Conservation (phyloP, 2,329 filamentous ascomycete genomes). For the Trichophyton schoenleinii region DNA sequence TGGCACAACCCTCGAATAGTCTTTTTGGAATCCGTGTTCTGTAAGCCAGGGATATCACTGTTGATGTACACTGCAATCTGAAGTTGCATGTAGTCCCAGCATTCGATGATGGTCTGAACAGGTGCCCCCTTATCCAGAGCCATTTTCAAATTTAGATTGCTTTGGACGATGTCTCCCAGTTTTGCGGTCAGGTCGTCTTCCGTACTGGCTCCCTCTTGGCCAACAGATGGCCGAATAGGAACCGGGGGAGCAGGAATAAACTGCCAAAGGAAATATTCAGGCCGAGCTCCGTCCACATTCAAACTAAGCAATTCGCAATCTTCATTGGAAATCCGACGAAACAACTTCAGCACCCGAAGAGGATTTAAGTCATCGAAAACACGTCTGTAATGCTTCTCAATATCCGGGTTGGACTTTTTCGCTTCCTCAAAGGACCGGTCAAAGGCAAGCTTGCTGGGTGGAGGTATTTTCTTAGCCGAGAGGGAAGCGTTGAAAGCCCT, state of each 20-base stretch:
- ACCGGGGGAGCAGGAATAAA: constrained; percentile 88
- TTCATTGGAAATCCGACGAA: constrained; percentile 69
- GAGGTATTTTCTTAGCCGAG: constrained; percentile 69
- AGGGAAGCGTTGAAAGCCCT: constrained; percentile 78
- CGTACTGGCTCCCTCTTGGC: constrained; percentile 82
- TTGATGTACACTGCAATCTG: constrained; percentile 98
- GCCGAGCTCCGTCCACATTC: constrained; percentile 71
- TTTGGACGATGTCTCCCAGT: constrained; percentile 89
- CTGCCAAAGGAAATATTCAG: constrained; percentile 97
- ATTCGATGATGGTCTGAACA: constrained; percentile 85
- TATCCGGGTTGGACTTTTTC: constrained; percentile 61
- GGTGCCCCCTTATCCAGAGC: constrained; percentile 72
- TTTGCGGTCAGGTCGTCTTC: constrained; percentile 96
- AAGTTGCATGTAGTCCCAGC: constrained; percentile 93
- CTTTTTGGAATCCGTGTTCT: constrained; percentile 76
- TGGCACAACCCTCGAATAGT: constrained; percentile 89
- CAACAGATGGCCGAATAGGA: constrained; percentile 85
- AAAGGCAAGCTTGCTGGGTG: constrained; percentile 69
- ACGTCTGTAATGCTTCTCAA: constrained; percentile 83
- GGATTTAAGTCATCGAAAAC: constrained; percentile 92
- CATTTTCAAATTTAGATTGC: constrained; percentile 74
- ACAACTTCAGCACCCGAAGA: constrained; percentile 74
- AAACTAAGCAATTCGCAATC: constrained; percentile 89
- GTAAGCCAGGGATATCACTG: constrained; percentile 85
- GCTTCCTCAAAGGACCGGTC: constrained; percentile 75